Percentiles rank a stretch among this genome's conserved stretches.
These are phyloP conservation scores for Pseudozyma sp. DNA, from an alignment of 1,284 basidiomycete genomes.

Conservation along the genomic window DNA sequence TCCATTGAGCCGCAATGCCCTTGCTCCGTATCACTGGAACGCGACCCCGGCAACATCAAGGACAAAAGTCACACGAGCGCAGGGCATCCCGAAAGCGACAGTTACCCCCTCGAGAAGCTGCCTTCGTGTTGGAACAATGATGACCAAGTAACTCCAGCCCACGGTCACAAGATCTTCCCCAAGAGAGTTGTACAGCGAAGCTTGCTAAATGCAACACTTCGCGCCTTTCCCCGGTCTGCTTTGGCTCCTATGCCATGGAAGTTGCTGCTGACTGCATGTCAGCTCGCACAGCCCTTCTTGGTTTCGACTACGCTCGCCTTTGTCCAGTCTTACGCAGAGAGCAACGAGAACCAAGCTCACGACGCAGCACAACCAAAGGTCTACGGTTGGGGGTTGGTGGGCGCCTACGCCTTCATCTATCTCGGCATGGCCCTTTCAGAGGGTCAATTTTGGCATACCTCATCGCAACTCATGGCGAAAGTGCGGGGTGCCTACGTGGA, in stretches of 20 bases:
- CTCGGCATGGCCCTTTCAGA: constrained; percentile 42
- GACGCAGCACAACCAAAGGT: constrained; percentile 38
- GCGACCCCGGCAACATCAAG: background rate
- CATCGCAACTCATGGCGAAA: constrained; percentile 46
- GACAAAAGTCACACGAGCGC: constrained; percentile 8
- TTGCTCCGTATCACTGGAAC: background rate
- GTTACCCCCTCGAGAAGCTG: constrained; percentile 29
- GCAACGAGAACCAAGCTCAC: constrained; percentile 8
- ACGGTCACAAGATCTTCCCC: constrained; percentile 18
- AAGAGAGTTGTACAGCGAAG: constrained; percentile 9
- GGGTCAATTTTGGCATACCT: constrained; percentile 50
- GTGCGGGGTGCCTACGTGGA: constrained; percentile 59
- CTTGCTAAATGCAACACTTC: constrained; percentile 42
- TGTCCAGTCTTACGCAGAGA: constrained; percentile 44
- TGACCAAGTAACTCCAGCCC: background rate
- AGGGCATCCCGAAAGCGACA: constrained; percentile 17
- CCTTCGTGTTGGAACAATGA: background rate
- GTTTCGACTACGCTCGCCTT: constrained; percentile 57
- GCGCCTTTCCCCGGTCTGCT: constrained; percentile 41
- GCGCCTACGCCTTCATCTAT: constrained; percentile 60
- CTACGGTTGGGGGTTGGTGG: constrained; percentile 62
- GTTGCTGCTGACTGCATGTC: constrained; percentile 40
- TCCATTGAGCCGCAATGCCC: background rate
- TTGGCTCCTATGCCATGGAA: constrained; percentile 54
- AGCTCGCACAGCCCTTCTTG: constrained; percentile 57